Evolutionary conservation across 352 stramenopile species (phyloP), one percentile per base, ranked within the genome.

Genomic region (Thraustotheca clavata): DNA sequence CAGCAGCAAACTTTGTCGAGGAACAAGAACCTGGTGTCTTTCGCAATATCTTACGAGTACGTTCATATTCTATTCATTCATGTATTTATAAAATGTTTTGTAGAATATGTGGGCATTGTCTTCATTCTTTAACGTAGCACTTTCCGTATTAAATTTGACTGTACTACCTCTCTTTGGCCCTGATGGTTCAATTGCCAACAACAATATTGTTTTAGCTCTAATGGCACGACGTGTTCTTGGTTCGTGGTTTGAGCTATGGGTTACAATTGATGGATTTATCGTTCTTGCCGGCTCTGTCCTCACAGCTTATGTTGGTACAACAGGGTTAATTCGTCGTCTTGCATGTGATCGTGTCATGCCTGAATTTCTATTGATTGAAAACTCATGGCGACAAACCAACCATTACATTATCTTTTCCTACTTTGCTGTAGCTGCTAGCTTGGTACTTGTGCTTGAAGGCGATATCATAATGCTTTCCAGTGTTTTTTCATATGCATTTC

Each of bases 1-100:
- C 83, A 0, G 91, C 80, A 47, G 85, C 86, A 4, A 87, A 96
- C 67, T 96, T 96, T 74, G 84, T 97, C 12, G 87, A 97, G 68
- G 82, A 95, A 72, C 87, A 96, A 70, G 74, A 76, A 29, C 74
- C 78, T 4, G 85, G 87, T 1, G 86, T 96, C 7, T 97, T 96
- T 62, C 70, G 77, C 39, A 81, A 85, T 62, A 87, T 79, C 9
- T 65, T 88, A 60, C 61, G 76, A 26, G 57, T 65, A 54, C 38
- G 38, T 8, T 48, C 1, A n/a, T 31, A 9, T 41, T 3, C 38
- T 22, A 31, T 24, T 20, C 32, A 11, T 32, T 12, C 16, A 20
- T 20, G 0, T 24, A 12, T 7, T 8, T 12, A 11, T 2, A 61
- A 31, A 2, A 24, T 31, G 43, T 14, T 18, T 9, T 26, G 14